Evolutionary conservation across 2,329 filamentous ascomycete species (phyloP).

Genomic region (Sclerotinia glacialis): DNA sequence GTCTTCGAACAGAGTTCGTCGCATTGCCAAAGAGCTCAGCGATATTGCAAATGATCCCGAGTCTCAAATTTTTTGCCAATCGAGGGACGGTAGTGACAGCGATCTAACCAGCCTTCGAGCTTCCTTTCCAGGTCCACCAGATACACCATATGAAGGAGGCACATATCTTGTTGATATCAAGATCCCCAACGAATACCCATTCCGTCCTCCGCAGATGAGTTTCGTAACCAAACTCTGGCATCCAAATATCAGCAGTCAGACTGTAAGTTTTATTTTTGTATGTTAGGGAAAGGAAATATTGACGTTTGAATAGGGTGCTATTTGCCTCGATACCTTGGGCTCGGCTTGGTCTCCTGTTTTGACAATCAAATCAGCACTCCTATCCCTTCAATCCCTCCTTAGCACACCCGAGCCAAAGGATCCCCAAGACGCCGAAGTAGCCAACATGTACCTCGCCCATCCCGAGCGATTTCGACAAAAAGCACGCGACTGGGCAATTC

Average conservation of each 20-base stretch:
- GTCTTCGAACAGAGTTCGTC: constrained; percentile 43
- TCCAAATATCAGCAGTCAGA: constrained; percentile 92
- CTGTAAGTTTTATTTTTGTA: constrained; percentile 55
- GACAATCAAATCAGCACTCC: constrained; percentile 91
- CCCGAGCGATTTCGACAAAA: constrained; percentile 76
- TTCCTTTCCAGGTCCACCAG: constrained; percentile 79
- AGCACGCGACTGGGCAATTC: constrained; percentile 87
- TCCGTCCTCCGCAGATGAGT: constrained; percentile 85
- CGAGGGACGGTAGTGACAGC: constrained; percentile 52
- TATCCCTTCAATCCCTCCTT: constrained; percentile 90
- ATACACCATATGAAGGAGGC: constrained; percentile 89
- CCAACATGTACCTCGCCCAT: constrained; percentile 78
- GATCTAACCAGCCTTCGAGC: constrained; percentile 82
- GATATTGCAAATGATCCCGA: constrained; percentile 72
- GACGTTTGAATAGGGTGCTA: constrained; percentile 68
- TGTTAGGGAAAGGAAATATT: neutral
- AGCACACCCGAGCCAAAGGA: constrained; percentile 93
- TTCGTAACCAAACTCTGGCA: constrained; percentile 97
- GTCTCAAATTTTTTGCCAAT: constrained; percentile 71
- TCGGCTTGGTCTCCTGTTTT: constrained; percentile 92
- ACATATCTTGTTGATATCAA: constrained; percentile 78
- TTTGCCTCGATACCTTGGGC: constrained; percentile 90
- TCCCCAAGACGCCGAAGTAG: constrained; percentile 94
- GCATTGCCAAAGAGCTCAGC: constrained; percentile 71
- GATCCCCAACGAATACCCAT: constrained; percentile 87